These are phyloP conservation scores for Eucommia ulmoides DNA, from an alignment of 257 asterid genomes.

Conservation along the genomic window DNA sequence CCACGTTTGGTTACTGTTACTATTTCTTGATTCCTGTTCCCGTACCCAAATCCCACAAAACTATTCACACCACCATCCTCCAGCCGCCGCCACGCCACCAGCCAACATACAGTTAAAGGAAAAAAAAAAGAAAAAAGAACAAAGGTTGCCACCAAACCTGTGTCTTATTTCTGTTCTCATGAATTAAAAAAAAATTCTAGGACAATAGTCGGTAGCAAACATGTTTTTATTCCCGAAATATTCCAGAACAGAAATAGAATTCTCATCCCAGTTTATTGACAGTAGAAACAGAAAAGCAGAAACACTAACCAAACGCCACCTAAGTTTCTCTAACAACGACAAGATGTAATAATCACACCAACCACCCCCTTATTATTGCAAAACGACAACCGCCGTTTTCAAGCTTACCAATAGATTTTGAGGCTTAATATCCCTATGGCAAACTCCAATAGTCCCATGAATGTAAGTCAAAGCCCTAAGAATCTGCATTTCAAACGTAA, in stretches of 20 bases:
- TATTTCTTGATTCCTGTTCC: no score
- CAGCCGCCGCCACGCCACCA: no score
- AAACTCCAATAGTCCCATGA: slow-evolving; percentile 73
- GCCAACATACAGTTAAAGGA: neutral
- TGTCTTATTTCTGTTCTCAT: no score
- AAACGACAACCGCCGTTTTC: no score
- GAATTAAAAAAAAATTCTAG: no score
- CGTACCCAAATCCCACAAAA: no score
- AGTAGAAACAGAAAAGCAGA: neutral
- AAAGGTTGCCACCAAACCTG: no score
- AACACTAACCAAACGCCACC: neutral
- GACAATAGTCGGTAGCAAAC: neutral
- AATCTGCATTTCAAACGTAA: slow-evolving; percentile 27
- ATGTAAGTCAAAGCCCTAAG: slow-evolving; percentile 63
- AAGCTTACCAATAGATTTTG: slow-evolving; percentile 61
- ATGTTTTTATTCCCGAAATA: neutral
- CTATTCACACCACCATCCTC: no score
- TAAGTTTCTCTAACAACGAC: neutral
- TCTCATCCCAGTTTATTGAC: neutral
- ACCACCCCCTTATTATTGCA: no score
- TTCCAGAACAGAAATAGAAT: neutral
- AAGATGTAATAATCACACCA: no score
- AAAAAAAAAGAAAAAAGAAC: no score
- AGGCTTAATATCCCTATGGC: slow-evolving; percentile 89
- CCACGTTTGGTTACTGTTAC: no score